Evolutionary conservation across 768 basidiomycete species (phyloP).

Genomic region (Pleurotus tuber-regium): DNA sequence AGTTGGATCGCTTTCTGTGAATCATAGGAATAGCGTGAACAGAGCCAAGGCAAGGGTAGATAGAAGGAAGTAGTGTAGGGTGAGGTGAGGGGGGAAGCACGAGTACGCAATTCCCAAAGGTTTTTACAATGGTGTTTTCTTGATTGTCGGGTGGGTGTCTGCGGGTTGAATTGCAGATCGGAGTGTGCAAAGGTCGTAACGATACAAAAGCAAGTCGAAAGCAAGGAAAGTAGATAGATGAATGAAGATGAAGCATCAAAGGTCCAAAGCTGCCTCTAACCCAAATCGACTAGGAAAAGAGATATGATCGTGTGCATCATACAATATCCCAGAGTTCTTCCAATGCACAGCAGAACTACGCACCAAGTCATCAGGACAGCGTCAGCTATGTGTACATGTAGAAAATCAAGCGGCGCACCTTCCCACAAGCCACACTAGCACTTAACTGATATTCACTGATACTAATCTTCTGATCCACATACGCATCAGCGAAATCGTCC

Average conservation of each 20-base stretch:
- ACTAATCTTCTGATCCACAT: slow-evolving; percentile 95
- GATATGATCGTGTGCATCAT: slow-evolving; percentile 29
- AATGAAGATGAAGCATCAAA: slow-evolving; percentile 9
- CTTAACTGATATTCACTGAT: slow-evolving; percentile 93
- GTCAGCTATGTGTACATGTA: too few species aligned
- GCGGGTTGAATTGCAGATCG: slow-evolving; percentile 48
- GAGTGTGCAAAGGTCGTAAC: slow-evolving; percentile 19
- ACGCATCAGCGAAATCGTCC: slow-evolving; percentile 94
- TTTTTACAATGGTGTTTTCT: too few species aligned
- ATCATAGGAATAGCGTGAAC: neutral
- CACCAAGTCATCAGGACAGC: too few species aligned
- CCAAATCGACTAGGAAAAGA: slow-evolving; percentile 11
- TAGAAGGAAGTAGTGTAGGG: neutral
- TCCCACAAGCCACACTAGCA: slow-evolving; percentile 94
- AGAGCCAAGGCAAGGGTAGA: neutral
- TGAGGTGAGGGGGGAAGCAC: neutral
- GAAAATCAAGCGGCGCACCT: slow-evolving; percentile 52
- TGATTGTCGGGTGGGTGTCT: too few species aligned
- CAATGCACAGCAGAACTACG: slow-evolving; percentile 88
- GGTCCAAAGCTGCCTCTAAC: neutral
- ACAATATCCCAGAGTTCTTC: slow-evolving; percentile 97
- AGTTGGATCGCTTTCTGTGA: slow-evolving; percentile 7
- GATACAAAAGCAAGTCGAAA: slow-evolving; percentile 19
- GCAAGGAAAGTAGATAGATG: slow-evolving; percentile 10
- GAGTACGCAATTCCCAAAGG: neutral